Evolutionary conservation across 441 rosid genomes (phyloP), one percentile per base, ranked within the genome.

Genomic region (Viola pubescens): DNA sequence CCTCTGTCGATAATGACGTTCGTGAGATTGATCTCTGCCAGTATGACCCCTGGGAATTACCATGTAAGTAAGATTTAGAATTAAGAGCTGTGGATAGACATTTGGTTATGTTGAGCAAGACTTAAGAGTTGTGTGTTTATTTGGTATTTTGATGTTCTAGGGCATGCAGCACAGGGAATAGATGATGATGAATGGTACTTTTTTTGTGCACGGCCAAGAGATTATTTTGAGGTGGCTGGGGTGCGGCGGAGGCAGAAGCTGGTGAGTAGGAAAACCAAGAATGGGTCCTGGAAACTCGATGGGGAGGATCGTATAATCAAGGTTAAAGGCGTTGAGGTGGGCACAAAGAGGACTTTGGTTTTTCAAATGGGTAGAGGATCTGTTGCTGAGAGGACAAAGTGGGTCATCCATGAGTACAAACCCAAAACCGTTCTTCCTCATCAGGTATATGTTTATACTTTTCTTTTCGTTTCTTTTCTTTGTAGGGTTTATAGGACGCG

Each of bases 381-480:
- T 13, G 6, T 6, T 51, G 9, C 9, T 51, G 46, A n/a, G 13
- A 68, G 59, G 54, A 62, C 72, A 11, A 9, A 12, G 16, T 68
- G 72, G 72, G 12, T 68, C 38, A 62, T 62, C 14, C 67, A 68
- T 6, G 67, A 68, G 16, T 68, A 68, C 41, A 59, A 68, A 11
- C 11, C 9, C 48, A 45, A 16, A 16, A 16, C 19, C 19, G 19
- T 16, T 16, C 19, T 16, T 16, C 19, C 19, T 16, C 19, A 16
- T 16, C 19, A 16, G 19, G 19, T 16, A 16, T 16, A 16, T 16
- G 19, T 16, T 16, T 16, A 16, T 16, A 16, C 19, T 16, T 16
- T 16, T 16, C 19, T 16, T 16, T 16, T 16, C 19, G 19, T 16
- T 16, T 16, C 19, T 16, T 16, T 16, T 16, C 19, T 16, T 16